Evolutionary conservation across 306 rosid genomes (phyloP).

Genomic region (Mimosa pudica): DNA sequence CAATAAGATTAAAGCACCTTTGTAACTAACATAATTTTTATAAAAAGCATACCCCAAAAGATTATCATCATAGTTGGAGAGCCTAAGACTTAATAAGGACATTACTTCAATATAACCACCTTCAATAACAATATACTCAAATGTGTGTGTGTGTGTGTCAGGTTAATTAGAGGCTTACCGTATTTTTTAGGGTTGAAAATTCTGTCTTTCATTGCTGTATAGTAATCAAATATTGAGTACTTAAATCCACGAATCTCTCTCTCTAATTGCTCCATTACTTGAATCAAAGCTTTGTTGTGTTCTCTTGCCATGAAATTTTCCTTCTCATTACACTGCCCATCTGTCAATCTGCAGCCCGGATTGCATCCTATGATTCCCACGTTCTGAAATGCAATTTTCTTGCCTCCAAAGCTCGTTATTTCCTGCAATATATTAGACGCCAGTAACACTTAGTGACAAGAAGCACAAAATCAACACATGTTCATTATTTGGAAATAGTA

Average conservation of each 20-base stretch:
- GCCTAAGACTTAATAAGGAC: too few species aligned
- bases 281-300: constrained; percentile 34
- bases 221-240: constrained; percentile 36
- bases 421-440: constrained; percentile 16
- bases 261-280: constrained; percentile 19
- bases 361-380: constrained; percentile 28
- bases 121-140: too few species aligned
- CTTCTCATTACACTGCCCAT: constrained; percentile 1
- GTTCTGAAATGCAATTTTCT: constrained; percentile 30
- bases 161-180: constrained; percentile 6
- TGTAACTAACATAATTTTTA: too few species aligned
- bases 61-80: too few species aligned
- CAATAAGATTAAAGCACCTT: too few species aligned
- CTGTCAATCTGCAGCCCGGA: not conserved
- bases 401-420: constrained; percentile 25
- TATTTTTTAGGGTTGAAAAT: constrained; percentile 27
- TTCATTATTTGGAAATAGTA: not conserved
- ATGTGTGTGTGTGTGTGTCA: too few species aligned
- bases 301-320: not conserved
- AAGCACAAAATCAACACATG: not conserved
- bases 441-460: not conserved
- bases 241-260: constrained; percentile 17
- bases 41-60: too few species aligned
- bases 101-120: too few species aligned
- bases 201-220: not conserved